Percentiles rank a stretch among this genome's conserved stretches.
Evolutionary conservation across 2,329 filamentous ascomycete genomes (phyloP).

Genomic region (Ramularia collo-cygni): DNA sequence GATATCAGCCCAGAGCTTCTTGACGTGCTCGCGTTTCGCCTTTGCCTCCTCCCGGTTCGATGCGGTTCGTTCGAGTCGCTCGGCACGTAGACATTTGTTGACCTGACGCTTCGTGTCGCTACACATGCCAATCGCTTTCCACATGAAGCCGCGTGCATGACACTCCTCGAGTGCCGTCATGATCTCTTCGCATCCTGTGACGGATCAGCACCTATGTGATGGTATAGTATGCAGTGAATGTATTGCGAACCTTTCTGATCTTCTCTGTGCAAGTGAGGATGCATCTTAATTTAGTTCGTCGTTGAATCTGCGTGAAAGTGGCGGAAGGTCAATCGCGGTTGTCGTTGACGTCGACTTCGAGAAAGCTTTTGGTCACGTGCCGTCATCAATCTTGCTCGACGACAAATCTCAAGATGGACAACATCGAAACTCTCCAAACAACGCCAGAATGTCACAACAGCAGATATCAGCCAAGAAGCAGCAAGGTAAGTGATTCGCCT

Average conservation of each 20-base stretch:
- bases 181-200: constrained; percentile 81
- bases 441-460: constrained; percentile 40
- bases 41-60: constrained; percentile 66
- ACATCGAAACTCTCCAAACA: background rate
- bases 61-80: constrained; percentile 70
- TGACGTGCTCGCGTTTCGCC: constrained; percentile 65
- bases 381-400: too few species aligned
- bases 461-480: constrained; percentile 61
- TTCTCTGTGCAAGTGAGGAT: constrained; percentile 93
- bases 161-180: constrained; percentile 94
- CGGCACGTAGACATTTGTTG: constrained; percentile 73
- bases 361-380: background rate
- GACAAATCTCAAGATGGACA: too few species aligned
- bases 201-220: constrained; percentile 8
- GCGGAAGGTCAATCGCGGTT: background rate
- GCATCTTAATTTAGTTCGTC: constrained; percentile 57
- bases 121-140: constrained; percentile 86
- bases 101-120: constrained; percentile 78
- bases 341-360: background rate
- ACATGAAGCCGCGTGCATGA: constrained; percentile 84
- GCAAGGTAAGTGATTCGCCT: constrained; percentile 49
- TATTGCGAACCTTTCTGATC: constrained; percentile 67
- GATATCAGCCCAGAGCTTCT: constrained; percentile 72
- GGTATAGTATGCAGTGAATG: background rate
- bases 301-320: background rate